These are phyloP conservation scores for Cercospora zeina DNA, from an alignment of 2,329 filamentous ascomycete genomes.

Conservation along the genomic window DNA sequence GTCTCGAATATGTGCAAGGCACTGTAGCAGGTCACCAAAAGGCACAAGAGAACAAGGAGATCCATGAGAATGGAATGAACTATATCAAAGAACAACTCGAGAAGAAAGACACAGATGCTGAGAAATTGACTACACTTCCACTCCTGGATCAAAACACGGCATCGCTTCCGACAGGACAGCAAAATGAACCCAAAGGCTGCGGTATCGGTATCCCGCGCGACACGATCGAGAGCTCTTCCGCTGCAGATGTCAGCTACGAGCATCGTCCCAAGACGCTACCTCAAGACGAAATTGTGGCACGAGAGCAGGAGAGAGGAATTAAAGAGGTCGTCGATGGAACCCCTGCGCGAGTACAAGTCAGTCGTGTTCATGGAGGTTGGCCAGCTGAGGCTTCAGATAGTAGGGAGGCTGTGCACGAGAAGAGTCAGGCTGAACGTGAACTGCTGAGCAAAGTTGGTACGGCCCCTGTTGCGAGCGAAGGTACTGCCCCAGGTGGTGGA, in stretches of 20 bases:
- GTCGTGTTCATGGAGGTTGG: background rate
- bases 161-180: background rate
- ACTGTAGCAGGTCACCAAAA: slow-evolving; percentile 5
- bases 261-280: slow-evolving; percentile 8
- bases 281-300: background rate
- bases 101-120: background rate
- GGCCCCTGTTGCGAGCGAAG: background rate
- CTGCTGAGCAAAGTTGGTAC: background rate
- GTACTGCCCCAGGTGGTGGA: background rate
- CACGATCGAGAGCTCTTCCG: slow-evolving; percentile 4
- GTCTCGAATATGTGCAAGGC: slow-evolving; percentile 1
- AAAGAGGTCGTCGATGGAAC: background rate
- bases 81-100: slow-evolving; percentile 18
- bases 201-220: background rate
- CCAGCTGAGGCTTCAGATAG: background rate
- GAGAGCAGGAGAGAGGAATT: background rate
- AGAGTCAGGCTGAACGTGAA: slow-evolving; percentile 4
- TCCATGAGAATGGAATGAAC: slow-evolving; percentile 15
- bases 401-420: slow-evolving; percentile 3
- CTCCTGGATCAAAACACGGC: background rate
- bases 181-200: background rate
- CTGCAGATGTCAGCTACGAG: slow-evolving; percentile 4
- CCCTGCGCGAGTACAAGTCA: slow-evolving; percentile 4
- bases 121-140: background rate
- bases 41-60: slow-evolving; percentile 16